Conservation (phyloP, 441 rosid genomes). For the Croton setiger region DNA sequence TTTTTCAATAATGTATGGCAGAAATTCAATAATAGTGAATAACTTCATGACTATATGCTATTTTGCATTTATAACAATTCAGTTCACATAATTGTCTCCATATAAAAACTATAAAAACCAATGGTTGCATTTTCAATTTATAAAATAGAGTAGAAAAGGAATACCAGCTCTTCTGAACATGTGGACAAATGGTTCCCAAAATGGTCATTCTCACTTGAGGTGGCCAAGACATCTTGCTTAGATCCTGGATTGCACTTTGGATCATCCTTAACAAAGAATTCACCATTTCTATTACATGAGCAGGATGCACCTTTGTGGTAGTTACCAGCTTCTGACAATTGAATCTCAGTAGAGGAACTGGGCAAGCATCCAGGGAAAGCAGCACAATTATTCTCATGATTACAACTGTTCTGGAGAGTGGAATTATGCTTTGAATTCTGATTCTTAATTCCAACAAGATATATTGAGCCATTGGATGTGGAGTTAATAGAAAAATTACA, state of each 20-base stretch:
- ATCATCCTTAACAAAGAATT: constrained; percentile 28
- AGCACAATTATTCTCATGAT: constrained; percentile 33
- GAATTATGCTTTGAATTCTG: constrained; percentile 35
- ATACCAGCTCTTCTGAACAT: constrained; percentile 44
- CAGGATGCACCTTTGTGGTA: constrained; percentile 27
- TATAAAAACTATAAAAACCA: background rate
- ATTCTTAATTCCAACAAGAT: constrained; percentile 30
- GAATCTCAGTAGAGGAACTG: constrained; percentile 41
- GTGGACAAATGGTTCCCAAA: constrained; percentile 28
- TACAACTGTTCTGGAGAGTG: constrained; percentile 30
- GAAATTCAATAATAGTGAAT: background rate
- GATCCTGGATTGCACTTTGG: constrained; percentile 29
- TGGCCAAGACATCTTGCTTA: constrained; percentile 34
- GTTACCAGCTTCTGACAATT: constrained; percentile 39
- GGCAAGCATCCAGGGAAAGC: constrained; percentile 27
- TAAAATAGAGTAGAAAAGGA: constrained; percentile 6
- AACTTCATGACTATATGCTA: background rate
- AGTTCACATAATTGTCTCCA: background rate
- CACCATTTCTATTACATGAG: constrained; percentile 32
- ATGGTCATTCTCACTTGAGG: constrained; percentile 35
- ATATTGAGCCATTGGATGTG: constrained; percentile 33
- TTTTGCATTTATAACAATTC: background rate
- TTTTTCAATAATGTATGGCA: background rate
- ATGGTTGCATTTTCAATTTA: background rate
- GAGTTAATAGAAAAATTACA: constrained; percentile 35